These are phyloP conservation scores for Lepiota brunneoincarnata DNA, from an alignment of 768 basidiomycete genomes.

Conservation along the genomic window DNA sequence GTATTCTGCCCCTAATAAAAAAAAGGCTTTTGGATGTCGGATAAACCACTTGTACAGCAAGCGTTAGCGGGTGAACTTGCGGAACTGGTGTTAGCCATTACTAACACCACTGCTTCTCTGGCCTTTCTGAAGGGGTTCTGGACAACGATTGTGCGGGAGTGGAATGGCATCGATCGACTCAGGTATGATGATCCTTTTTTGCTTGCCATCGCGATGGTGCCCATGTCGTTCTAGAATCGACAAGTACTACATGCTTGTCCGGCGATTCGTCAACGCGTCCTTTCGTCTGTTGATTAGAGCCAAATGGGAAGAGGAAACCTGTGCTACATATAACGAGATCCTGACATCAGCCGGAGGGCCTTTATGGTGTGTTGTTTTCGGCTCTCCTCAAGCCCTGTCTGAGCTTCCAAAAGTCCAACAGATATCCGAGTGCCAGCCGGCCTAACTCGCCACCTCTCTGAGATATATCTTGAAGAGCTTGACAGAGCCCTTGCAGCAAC, in stretches of 20 bases:
- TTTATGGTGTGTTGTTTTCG: constrained; percentile 56
- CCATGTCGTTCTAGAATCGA: constrained; percentile 63
- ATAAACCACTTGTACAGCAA: constrained; percentile 96
- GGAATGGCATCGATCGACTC: constrained; percentile 88
- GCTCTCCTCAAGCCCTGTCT: background rate
- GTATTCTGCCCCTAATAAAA: background rate
- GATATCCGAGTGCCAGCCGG: constrained; percentile 75
- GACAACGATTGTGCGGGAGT: constrained; percentile 87
- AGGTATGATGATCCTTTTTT: constrained; percentile 51
- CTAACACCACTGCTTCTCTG: constrained; percentile 54
- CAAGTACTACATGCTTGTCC: constrained; percentile 95
- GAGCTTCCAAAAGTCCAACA: constrained; percentile 44
- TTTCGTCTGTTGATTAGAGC: constrained; percentile 75
- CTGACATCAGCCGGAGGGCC: constrained; percentile 72
- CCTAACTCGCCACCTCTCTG: constrained; percentile 81
- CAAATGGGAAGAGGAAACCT: constrained; percentile 60
- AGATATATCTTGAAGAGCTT: constrained; percentile 89
- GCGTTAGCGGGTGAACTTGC: constrained; percentile 84
- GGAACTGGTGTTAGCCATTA: constrained; percentile 72
- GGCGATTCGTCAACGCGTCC: constrained; percentile 82
- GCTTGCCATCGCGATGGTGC: background rate
- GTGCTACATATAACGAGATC: constrained; percentile 67
- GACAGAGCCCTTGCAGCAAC: constrained; percentile 54
- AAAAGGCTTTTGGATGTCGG: constrained; percentile 98
- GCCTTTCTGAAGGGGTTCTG: constrained; percentile 88